Conservation (phyloP, 345 rosid genomes). For the Turritis glabra region DNA sequence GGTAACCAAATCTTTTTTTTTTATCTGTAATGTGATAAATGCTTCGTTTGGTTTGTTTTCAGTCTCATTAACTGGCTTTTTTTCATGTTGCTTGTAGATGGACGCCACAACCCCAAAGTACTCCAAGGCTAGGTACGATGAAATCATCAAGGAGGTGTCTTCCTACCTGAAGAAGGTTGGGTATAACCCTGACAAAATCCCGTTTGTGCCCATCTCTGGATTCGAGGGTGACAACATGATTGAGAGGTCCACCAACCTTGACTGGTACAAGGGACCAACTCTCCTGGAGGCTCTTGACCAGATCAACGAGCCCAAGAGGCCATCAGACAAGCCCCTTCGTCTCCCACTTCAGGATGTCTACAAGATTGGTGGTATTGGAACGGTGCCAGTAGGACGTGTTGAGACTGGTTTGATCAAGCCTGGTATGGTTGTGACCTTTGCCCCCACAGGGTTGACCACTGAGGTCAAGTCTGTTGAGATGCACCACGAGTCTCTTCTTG, state of each 20-base stretch:
- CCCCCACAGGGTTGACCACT: slow-evolving; percentile 74
- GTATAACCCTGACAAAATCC: slow-evolving; percentile 57
- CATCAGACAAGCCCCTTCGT: slow-evolving; percentile 89
- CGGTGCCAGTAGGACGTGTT: slow-evolving; percentile 72
- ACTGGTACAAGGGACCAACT: slow-evolving; percentile 61
- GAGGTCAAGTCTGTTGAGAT: slow-evolving; percentile 94
- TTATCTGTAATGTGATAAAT: background rate
- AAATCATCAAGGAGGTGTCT: slow-evolving; percentile 56
- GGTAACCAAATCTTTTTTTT: slow-evolving; percentile 24
- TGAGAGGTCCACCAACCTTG: slow-evolving; percentile 55
- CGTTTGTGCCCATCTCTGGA: slow-evolving; percentile 56
- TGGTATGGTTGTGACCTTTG: slow-evolving; percentile 77
- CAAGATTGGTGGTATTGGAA: slow-evolving; percentile 70
- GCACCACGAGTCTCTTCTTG: slow-evolving; percentile 83
- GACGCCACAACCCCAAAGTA: slow-evolving; percentile 62
- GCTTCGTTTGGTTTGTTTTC: background rate
- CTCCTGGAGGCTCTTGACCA: slow-evolving; percentile 53
- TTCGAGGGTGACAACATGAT: slow-evolving; percentile 65
- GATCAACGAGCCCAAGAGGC: slow-evolving; percentile 73
- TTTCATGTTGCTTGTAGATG: slow-evolving; percentile 33
- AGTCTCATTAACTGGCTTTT: background rate
- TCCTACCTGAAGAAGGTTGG: slow-evolving; percentile 64
- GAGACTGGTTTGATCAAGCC: slow-evolving; percentile 65
- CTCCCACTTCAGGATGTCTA: slow-evolving; percentile 69
- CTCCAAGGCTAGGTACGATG: slow-evolving; percentile 63